These are phyloP conservation scores for Corchorus capsularis DNA, from an alignment of 345 rosid species.

Conservation along the genomic window DNA sequence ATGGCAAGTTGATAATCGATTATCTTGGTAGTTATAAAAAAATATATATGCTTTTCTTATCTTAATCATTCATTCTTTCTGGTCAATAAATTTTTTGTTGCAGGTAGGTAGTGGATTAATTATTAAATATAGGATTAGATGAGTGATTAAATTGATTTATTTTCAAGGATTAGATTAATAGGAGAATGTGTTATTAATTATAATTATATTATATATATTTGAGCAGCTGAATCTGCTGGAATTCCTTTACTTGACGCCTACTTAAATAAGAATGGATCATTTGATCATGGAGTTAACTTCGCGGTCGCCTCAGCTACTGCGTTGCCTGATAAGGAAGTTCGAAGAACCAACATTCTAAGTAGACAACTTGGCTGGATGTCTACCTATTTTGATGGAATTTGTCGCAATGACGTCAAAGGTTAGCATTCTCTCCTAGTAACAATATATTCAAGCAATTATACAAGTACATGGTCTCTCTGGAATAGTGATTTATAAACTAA, in stretches of 20 bases:
- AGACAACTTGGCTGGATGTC: background rate
- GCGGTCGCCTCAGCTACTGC: background rate
- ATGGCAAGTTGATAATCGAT: background rate
- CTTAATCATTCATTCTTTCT: background rate
- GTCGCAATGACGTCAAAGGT: background rate
- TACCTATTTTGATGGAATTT: background rate
- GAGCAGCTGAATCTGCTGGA: too few species aligned
- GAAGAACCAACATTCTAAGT: background rate
- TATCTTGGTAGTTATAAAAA: background rate
- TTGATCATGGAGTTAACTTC: background rate
- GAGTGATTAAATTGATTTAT: too few species aligned
- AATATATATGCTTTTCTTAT: background rate
- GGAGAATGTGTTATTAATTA: too few species aligned
- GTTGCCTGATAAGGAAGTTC: background rate
- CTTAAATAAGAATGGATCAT: background rate
- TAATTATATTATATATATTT: too few species aligned
- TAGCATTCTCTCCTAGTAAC: background rate
- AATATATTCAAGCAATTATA: background rate
- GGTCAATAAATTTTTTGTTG: too few species aligned
- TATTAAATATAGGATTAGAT: background rate
- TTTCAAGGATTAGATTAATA: too few species aligned
- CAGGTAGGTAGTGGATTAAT: too few species aligned
- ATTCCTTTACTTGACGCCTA: constrained; percentile 1
- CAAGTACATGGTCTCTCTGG: too few species aligned
- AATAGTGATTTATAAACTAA: background rate